Evolutionary conservation across 495 filamentous ascomycete species (phyloP).

Genomic region (Penicillium chermesinum): DNA sequence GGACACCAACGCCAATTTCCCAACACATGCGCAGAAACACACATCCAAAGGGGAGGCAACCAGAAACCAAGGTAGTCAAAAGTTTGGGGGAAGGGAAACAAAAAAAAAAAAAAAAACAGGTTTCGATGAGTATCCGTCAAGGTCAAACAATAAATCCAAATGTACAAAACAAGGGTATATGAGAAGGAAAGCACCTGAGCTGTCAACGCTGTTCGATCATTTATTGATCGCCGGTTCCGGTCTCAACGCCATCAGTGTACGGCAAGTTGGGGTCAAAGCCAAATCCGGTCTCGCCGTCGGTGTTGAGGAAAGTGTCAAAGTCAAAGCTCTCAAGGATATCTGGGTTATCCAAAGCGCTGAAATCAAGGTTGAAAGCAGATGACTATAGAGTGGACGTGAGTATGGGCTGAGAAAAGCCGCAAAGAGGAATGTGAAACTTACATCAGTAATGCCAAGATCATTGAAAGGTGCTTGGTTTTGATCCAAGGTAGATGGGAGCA

Average conservation of each 20-base stretch:
- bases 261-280: constrained; percentile 48
- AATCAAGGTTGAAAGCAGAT: constrained; percentile 52
- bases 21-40: constrained; percentile 23
- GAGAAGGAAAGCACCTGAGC: constrained; percentile 33
- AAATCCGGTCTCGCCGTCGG: constrained; percentile 49
- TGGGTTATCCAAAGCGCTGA: constrained; percentile 52
- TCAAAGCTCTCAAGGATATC: constrained; percentile 90
- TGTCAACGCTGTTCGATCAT: constrained; percentile 33
- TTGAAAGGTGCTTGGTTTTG: constrained; percentile 35
- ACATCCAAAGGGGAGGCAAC: constrained; percentile 27
- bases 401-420: constrained; percentile 4
- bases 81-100: constrained; percentile 16
- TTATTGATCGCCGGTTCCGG: constrained; percentile 45
- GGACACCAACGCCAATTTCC: constrained; percentile 44
- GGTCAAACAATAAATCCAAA: constrained; percentile 26
- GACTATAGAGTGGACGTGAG: constrained; percentile 10
- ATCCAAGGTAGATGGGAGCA: constrained; percentile 44
- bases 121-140: constrained; percentile 17
- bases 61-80: background rate
- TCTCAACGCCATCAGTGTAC: constrained; percentile 48
- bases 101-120: constrained; percentile 18
- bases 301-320: constrained; percentile 88
- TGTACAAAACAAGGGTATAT: constrained; percentile 49
- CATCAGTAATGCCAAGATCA: constrained; percentile 38
- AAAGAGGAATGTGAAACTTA: constrained; percentile 27